Base-by-base conservation (phyloP, 176 grass and related monocot species). In the Paspalum notatum region DNA sequence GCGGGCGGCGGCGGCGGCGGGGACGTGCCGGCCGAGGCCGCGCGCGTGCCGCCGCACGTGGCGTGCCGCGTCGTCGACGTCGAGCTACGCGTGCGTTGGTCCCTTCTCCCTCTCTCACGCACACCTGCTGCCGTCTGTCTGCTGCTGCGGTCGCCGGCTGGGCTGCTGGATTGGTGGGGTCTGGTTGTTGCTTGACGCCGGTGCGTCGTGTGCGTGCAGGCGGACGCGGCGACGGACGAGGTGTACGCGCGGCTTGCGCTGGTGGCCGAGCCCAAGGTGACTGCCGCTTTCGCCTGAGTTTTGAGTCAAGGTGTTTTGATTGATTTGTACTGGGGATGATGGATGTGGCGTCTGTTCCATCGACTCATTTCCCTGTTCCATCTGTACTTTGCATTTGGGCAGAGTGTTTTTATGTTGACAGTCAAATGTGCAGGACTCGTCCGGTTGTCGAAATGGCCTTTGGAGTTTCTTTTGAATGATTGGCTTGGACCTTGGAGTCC, bases 201-300 rank as follows among this genome's bases (percentile, higher is more conserved):
- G 55, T 20, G 27, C 58, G 41, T 17, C 37, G 69, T 83, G 38
- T 43, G 22, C 62, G 68, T 76, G 84, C 88, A 98, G 95, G 95
- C 95, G 76, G 95, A 98, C 69, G 79, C 62, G 42, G 85, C 84
- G 62, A 98, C 95, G 62, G 92, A 98, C 49, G 95, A 95, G 90
- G 92, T 95, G 53, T 93, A 90, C 83, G 88, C 90, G 55, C 86
- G 86, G 79, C 95, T 98, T 62, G 93, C 88, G 68, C 79, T 98
- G 44, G 66, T 86, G 5, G 81, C 92, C 7, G 86, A 93, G 58
- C 88, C 12, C 66, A 87, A 93, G 95, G 92, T 98, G 21, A 85
- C 71, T 37, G 50, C 57, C 37, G 26, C 71, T 14, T 47, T n/a
- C n/a, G n/a, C n/a, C n/a, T n/a, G n/a, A n/a, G 20, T 0, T 59